These are phyloP conservation scores for Diaporthe citrichinensis DNA, from an alignment of 2,329 filamentous ascomycete genomes.

Conservation along the genomic window DNA sequence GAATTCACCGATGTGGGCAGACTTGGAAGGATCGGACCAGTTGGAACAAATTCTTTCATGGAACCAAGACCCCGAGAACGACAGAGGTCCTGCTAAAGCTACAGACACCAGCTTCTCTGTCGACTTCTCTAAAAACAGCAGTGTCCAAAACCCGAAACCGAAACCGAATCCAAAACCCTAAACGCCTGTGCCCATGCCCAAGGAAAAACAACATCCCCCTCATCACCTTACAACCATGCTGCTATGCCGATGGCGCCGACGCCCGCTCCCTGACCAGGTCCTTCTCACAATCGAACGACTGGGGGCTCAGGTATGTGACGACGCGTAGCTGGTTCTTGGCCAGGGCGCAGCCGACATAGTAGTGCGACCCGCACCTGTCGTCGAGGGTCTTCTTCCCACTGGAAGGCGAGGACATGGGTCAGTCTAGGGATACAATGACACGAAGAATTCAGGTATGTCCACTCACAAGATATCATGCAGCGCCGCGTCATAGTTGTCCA, in stretches of 20 bases:
- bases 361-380: constrained; percentile 27
- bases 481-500: constrained; percentile 45
- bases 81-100: neutral
- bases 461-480: constrained; percentile 43
- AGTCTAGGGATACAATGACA: too few relatives aligned
- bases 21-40: neutral
- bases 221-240: neutral
- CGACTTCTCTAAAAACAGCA: neutral
- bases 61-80: neutral
- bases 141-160: neutral
- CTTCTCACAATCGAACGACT: constrained; percentile 34
- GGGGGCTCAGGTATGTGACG: constrained; percentile 32
- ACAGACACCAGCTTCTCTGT: neutral
- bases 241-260: neutral
- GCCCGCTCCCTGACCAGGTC: constrained; percentile 14
- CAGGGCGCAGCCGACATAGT: constrained; percentile 33
- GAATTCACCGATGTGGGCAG: neutral
- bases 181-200: constrained; percentile 4
- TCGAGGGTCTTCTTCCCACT: constrained; percentile 33
- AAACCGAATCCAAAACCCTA: neutral
- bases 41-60: too few relatives aligned
- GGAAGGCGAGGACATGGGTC: neutral
- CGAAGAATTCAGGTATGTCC: neutral
- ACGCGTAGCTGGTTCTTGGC: constrained; percentile 34
- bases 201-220: neutral